Conservation (phyloP, 352 stramenopile species). For the Phytophthora cryptogea region DNA sequence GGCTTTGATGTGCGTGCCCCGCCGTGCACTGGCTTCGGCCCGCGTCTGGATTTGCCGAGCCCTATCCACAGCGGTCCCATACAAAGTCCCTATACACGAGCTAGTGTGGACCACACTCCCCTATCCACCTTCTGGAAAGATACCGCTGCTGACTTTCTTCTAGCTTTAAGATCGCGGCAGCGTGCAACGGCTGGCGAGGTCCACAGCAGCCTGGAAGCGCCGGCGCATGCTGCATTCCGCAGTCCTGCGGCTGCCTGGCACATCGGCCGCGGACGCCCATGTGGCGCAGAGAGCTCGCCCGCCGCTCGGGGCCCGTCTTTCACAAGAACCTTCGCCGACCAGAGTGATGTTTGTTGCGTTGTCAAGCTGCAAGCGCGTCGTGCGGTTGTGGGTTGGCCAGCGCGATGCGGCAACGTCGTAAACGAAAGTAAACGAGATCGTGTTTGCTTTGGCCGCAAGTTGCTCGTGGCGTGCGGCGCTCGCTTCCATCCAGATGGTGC, state of each 20-base stretch:
- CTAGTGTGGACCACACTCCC: slow-evolving; percentile 16
- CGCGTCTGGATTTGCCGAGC: neutral
- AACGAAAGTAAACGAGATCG: neutral
- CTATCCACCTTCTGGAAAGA: slow-evolving; percentile 26
- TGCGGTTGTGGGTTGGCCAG: slow-evolving; percentile 31
- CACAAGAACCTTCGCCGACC: slow-evolving; percentile 36
- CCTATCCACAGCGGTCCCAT: neutral
- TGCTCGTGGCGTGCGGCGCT: slow-evolving; percentile 13
- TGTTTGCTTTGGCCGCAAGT: neutral
- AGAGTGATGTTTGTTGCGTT: slow-evolving; percentile 52
- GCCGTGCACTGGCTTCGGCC: slow-evolving; percentile 18
- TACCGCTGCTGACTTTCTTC: slow-evolving; percentile 21
- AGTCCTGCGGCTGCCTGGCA: too few relatives aligned
- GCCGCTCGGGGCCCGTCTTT: slow-evolving; percentile 13
- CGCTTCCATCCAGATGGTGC: slow-evolving; percentile 29
- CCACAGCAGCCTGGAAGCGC: neutral
- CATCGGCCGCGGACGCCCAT: neutral
- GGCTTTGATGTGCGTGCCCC: slow-evolving; percentile 26
- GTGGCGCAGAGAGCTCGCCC: slow-evolving; percentile 4
- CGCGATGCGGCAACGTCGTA: slow-evolving; percentile 23
- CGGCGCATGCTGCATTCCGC: neutral
- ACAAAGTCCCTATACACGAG: slow-evolving; percentile 9
- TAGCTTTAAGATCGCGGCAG: slow-evolving; percentile 31
- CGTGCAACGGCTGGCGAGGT: slow-evolving; percentile 4
- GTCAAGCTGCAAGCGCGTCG: slow-evolving; percentile 31